These are phyloP conservation scores for Apiospora kogelbergensis DNA, from an alignment of 2,329 filamentous ascomycete genomes.

Conservation along the genomic window DNA sequence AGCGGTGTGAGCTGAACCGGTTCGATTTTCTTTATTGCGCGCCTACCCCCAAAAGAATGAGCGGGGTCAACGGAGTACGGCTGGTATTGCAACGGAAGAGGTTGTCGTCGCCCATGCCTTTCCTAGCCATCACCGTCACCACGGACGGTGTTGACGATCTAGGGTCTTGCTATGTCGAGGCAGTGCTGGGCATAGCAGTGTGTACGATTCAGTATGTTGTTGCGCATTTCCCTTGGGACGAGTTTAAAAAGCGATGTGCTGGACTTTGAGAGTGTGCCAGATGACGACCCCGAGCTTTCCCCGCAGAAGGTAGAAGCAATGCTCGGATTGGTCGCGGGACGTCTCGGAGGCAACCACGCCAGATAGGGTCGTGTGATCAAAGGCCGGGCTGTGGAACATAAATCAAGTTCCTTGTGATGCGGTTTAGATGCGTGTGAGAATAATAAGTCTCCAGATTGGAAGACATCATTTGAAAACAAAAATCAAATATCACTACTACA, in stretches of 20 bases:
- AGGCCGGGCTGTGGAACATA: neutral
- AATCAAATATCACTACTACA: too few species aligned
- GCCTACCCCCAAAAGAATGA: neutral
- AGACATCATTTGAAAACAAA: neutral
- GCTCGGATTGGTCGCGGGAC: neutral
- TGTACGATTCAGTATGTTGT: neutral
- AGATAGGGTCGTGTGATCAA: neutral
- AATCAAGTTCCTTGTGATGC: neutral
- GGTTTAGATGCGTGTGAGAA: neutral
- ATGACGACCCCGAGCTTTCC: neutral
- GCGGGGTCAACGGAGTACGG: neutral
- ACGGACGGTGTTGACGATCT: neutral
- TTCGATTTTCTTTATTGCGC: neutral
- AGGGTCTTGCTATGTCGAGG: neutral
- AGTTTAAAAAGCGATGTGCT: neutral
- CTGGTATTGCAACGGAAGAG: neutral
- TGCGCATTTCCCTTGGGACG: neutral
- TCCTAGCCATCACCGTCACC: neutral
- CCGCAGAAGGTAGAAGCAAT: neutral
- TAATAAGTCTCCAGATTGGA: neutral
- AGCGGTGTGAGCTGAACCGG: neutral
- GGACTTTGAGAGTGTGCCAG: neutral
- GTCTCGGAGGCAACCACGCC: neutral
- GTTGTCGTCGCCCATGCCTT: neutral
- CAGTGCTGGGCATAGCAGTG: neutral